Percentiles rank a stretch among this genome's conserved stretches.
Conservation (phyloP, 495 filamentous ascomycete genomes). For the Lophiostoma macrostomum region DNA sequence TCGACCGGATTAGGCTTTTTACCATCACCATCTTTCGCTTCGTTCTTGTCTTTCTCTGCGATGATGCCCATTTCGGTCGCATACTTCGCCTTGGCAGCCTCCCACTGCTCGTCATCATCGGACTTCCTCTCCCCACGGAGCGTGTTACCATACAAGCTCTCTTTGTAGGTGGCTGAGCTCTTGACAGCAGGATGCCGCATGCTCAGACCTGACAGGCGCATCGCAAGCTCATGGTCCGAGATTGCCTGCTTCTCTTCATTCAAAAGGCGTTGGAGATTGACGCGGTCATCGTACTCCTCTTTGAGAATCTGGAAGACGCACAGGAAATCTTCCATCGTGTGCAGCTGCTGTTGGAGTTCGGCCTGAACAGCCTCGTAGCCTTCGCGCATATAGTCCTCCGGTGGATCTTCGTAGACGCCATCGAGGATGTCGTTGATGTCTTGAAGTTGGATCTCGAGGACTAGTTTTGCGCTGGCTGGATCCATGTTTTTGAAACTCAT, state of each 20-base stretch:
- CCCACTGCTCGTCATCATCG: neutral
- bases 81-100: neutral
- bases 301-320: slow-evolving; percentile 5
- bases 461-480: slow-evolving; percentile 7
- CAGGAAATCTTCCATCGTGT: slow-evolving; percentile 5
- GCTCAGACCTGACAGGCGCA: neutral
- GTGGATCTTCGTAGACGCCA: neutral
- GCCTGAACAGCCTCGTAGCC: neutral
- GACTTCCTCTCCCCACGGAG: neutral
- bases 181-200: neutral
- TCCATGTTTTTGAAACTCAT: slow-evolving; percentile 15
- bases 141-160: neutral
- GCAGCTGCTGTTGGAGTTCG: neutral
- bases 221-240: slow-evolving; percentile 8
- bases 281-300: neutral
- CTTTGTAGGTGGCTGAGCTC: too few species aligned
- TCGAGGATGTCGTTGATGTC: slow-evolving; percentile 13
- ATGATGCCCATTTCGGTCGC: neutral
- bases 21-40: neutral
- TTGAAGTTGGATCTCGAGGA: slow-evolving; percentile 13
- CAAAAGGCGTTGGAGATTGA: neutral
- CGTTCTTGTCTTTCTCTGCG: neutral
- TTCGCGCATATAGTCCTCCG: neutral
- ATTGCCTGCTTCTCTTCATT: slow-evolving; percentile 18
- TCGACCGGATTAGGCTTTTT: neutral